Percentiles rank a stretch among this genome's conserved stretches.
Evolutionary conservation across 768 basidiomycete genomes (phyloP).

Genomic region (Russula ochroleuca): DNA sequence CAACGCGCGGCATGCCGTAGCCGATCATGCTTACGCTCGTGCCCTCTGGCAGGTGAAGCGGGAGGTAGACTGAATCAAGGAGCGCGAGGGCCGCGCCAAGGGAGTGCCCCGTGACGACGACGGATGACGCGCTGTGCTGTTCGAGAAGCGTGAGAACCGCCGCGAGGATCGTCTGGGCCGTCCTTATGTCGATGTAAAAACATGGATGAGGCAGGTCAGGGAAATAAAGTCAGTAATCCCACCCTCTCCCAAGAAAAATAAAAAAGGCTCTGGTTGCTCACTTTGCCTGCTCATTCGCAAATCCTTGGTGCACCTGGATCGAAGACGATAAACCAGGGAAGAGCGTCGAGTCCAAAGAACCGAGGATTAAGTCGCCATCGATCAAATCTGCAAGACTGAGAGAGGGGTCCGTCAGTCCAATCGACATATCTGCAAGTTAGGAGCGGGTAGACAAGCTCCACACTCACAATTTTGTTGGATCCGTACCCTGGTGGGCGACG

Average conservation of each 20-base stretch:
- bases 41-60: conserved; percentile 32
- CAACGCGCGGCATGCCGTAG: conserved; percentile 51
- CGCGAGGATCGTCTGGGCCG: conserved; percentile 42
- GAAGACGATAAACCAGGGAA: conserved; percentile 51
- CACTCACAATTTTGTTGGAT: conserved; percentile 49
- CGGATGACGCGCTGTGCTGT: conserved; percentile 40
- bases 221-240: background rate
- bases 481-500: conserved; percentile 63
- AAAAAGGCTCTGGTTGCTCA: background rate
- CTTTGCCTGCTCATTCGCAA: conserved; percentile 46
- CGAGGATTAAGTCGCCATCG: conserved; percentile 42
- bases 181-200: conserved; percentile 29
- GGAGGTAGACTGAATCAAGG: conserved; percentile 34
- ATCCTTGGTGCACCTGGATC: conserved; percentile 52
- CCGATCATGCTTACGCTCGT: conserved; percentile 42
- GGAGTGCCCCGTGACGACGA: conserved; percentile 35
- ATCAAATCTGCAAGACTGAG: conserved; percentile 35
- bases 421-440: conserved; percentile 32
- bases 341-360: conserved; percentile 41
- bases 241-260: background rate
- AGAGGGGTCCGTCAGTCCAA: background rate
- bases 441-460: background rate
- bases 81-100: conserved; percentile 32
- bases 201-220: too few species aligned
- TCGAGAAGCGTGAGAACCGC: conserved; percentile 42